Percentiles rank a stretch among this genome's conserved stretches.
Conservation (phyloP, 2,329 filamentous ascomycete species). For the Diplocarpon mali region DNA sequence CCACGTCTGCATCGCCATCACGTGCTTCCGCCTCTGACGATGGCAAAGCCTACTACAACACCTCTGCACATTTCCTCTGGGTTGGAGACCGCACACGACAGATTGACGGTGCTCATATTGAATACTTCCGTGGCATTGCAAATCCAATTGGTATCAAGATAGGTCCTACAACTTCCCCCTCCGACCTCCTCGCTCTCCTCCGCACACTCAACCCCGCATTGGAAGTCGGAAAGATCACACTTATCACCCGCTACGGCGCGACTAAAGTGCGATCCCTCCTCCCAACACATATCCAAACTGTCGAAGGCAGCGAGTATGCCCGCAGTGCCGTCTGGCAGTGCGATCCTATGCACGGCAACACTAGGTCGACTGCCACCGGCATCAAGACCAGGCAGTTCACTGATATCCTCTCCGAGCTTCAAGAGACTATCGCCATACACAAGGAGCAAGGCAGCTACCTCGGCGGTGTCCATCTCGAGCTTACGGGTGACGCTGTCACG, state of each 20-base stretch:
- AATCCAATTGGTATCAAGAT: constrained; percentile 97
- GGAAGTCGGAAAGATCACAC: constrained; percentile 85
- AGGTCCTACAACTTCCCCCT: constrained; percentile 68
- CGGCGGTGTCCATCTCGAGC: constrained; percentile 86
- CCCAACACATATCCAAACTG: constrained; percentile 76
- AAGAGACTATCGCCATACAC: constrained; percentile 75
- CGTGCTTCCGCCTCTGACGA: constrained; percentile 11
- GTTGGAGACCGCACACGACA: constrained; percentile 94
- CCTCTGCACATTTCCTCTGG: constrained; percentile 95
- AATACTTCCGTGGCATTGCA: constrained; percentile 92
- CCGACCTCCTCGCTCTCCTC: constrained; percentile 69
- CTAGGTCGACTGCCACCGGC: constrained; percentile 55
- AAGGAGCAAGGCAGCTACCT: constrained; percentile 74
- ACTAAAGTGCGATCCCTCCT: constrained; percentile 64
- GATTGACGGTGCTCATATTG: constrained; percentile 84
- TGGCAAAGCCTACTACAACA: constrained; percentile 68
- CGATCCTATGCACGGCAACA: constrained; percentile 95
- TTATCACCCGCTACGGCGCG: constrained; percentile 92
- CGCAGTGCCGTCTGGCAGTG: constrained; percentile 84
- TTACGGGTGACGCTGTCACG: constrained; percentile 92
- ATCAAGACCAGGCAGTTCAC: constrained; percentile 90
- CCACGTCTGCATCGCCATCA: constrained; percentile 9
- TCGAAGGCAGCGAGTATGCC: constrained; percentile 63
- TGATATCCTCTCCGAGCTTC: constrained; percentile 80
- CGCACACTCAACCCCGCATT: constrained; percentile 72